Evolutionary conservation across 2,329 filamentous ascomycete species (phyloP).

Genomic region (Talaromyces albobiverticillius): DNA sequence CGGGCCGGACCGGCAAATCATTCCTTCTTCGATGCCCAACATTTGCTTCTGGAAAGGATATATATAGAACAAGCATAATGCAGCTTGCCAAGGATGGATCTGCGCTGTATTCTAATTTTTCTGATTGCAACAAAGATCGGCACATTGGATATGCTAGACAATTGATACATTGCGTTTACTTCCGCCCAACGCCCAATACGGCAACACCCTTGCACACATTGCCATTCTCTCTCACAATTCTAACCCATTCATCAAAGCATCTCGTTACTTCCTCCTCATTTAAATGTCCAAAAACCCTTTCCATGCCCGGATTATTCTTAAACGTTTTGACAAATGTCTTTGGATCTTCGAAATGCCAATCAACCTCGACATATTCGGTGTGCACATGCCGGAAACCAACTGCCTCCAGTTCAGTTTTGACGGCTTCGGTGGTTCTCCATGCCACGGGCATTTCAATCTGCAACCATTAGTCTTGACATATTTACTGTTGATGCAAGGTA

Average conservation of each 20-base stretch:
- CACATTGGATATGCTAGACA: no score
- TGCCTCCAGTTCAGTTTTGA: background rate
- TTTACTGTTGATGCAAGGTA: background rate
- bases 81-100: no score
- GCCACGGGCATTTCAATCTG: background rate
- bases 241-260: slow-evolving; percentile 9
- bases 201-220: slow-evolving; percentile 8
- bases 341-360: slow-evolving; percentile 10
- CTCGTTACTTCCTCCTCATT: slow-evolving; percentile 6
- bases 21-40: no score
- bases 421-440: slow-evolving; percentile 6
- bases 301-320: background rate
- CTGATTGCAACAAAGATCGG: no score
- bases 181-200: slow-evolving; percentile 5
- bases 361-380: slow-evolving; percentile 2
- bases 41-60: no score
- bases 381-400: slow-evolving; percentile 6
- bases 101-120: no score
- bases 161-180: no score
- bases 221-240: slow-evolving; percentile 4
- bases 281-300: background rate
- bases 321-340: background rate
- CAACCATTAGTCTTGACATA: background rate
- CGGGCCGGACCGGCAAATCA: no score
- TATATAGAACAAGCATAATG: no score